phyloP scores from a whole-genome alignment of 371 early-diverging fungal species.

The Rhizomucor pusillus region DNA sequence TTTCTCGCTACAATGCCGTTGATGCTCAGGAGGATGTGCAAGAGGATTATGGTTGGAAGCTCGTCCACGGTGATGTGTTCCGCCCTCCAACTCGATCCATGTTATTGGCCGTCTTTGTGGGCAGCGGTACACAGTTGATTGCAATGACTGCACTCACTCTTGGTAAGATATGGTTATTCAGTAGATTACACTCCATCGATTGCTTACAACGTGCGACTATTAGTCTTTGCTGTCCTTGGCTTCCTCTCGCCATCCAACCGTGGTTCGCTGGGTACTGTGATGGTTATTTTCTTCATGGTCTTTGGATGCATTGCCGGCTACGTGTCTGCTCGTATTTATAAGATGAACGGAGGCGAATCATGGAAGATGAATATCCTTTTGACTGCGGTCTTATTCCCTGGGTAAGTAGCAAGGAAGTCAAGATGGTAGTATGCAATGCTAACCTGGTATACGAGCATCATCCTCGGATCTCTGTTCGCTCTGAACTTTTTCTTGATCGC shows the following conservation, averaged over 20 bases:
- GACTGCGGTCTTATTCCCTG: slow-evolving; percentile 85
- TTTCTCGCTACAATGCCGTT: slow-evolving; percentile 72
- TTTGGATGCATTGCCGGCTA: slow-evolving; percentile 88
- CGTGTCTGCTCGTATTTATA: slow-evolving; percentile 86
- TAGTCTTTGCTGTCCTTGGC: slow-evolving; percentile 93
- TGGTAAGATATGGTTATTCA: slow-evolving; percentile 17
- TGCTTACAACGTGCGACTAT: no score
- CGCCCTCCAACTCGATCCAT: slow-evolving; percentile 77
- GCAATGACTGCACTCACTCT: slow-evolving; percentile 81
- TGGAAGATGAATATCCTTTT: slow-evolving; percentile 83
- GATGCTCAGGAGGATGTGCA: slow-evolving; percentile 83
- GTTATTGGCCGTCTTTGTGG: slow-evolving; percentile 84
- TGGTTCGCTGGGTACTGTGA: slow-evolving; percentile 87
- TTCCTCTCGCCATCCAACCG: slow-evolving; percentile 95
- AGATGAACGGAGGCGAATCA: slow-evolving; percentile 89
- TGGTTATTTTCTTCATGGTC: slow-evolving; percentile 86
- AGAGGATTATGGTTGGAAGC: slow-evolving; percentile 92
- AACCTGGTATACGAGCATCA: slow-evolving; percentile 33
- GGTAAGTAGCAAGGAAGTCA: slow-evolving; percentile 41
- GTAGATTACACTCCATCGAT: no score
- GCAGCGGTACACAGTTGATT: slow-evolving; percentile 89
- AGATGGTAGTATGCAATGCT: neutral
- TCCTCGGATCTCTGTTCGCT: slow-evolving; percentile 68
- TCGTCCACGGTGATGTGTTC: slow-evolving; percentile 94
- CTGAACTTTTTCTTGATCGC: slow-evolving; percentile 91